Percentiles rank a stretch among this genome's conserved stretches.
phyloP scores from a whole-genome alignment of 129 eudicot species.

The Smallanthus sonchifolius region DNA sequence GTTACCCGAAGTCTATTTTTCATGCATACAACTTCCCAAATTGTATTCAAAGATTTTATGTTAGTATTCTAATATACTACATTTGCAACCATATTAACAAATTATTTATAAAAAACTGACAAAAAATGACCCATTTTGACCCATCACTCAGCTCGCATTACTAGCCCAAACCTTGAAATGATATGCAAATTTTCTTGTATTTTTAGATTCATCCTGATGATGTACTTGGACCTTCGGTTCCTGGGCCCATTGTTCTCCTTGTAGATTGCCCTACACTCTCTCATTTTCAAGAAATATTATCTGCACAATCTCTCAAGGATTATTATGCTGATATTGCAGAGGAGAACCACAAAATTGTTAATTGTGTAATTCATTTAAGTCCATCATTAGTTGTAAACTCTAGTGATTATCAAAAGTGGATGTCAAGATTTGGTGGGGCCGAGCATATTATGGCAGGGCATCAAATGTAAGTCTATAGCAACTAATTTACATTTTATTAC shows the following conservation, averaged over 20 bases:
- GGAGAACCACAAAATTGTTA: conserved; percentile 48
- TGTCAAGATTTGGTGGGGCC: conserved; percentile 66
- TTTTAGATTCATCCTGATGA: conserved; percentile 82
- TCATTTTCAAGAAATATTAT: conserved; percentile 59
- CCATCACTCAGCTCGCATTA: not conserved
- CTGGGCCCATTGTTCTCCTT: conserved; percentile 75
- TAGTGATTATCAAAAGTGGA: conserved; percentile 63
- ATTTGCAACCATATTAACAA: not conserved
- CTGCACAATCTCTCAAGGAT: conserved; percentile 40
- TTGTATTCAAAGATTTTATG: not conserved
- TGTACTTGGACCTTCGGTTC: conserved; percentile 76
- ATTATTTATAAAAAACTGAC: not conserved
- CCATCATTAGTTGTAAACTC: conserved; percentile 49
- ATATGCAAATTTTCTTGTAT: not conserved
- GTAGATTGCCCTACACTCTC: conserved; percentile 75
- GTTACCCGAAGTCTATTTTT: not conserved
- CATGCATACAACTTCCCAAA: not conserved
- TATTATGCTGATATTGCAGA: conserved; percentile 45
- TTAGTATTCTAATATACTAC: not conserved
- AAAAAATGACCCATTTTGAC: not conserved
- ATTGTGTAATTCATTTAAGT: conserved; percentile 81
- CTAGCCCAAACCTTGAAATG: not conserved
- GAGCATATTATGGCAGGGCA: conserved; percentile 91
- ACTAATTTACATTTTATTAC: not conserved
- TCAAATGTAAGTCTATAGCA: conserved; percentile 44